Conservation (phyloP, 1,139 yeast species). For the Candida tunisiensis region DNA sequence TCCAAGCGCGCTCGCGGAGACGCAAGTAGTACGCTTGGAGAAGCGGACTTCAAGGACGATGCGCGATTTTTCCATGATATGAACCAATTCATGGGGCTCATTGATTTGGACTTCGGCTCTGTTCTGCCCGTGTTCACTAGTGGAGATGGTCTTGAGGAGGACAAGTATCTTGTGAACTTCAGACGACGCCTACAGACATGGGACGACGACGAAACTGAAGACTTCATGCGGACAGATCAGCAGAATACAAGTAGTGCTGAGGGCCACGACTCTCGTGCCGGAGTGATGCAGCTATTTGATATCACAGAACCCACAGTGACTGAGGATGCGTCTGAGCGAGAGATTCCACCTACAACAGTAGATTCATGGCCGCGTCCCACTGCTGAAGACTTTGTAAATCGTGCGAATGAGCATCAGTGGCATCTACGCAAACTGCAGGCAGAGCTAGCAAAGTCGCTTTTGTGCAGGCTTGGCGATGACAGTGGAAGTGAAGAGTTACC, state of each 20-base stretch:
- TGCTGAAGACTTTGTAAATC: too few relatives aligned
- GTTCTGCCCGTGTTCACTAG: conserved; percentile 10
- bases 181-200: conserved; percentile 24
- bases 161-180: conserved; percentile 21
- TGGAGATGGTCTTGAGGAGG: conserved; percentile 8
- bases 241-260: neutral
- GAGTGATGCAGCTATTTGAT: too few relatives aligned
- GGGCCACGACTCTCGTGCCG: too few relatives aligned
- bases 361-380: too few relatives aligned
- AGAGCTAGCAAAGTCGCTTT: too few relatives aligned
- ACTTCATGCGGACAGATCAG: conserved; percentile 6
- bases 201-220: conserved; percentile 20
- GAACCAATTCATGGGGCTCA: conserved; percentile 9
- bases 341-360: too few relatives aligned
- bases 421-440: too few relatives aligned
- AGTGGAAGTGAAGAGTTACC: too few relatives aligned
- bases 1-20: conserved; percentile 13
- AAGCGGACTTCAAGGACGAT: conserved; percentile 17
- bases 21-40: conserved; percentile 8
- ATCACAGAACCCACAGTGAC: too few relatives aligned
- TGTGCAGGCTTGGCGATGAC: too few relatives aligned
- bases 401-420: too few relatives aligned
- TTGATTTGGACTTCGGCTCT: conserved; percentile 8
- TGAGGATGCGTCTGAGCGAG: too few relatives aligned
- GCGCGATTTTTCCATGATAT: conserved; percentile 16